These are phyloP conservation scores for Rhizomucor pusillus DNA, from an alignment of 371 early-diverging fungal genomes.

Conservation along the genomic window DNA sequence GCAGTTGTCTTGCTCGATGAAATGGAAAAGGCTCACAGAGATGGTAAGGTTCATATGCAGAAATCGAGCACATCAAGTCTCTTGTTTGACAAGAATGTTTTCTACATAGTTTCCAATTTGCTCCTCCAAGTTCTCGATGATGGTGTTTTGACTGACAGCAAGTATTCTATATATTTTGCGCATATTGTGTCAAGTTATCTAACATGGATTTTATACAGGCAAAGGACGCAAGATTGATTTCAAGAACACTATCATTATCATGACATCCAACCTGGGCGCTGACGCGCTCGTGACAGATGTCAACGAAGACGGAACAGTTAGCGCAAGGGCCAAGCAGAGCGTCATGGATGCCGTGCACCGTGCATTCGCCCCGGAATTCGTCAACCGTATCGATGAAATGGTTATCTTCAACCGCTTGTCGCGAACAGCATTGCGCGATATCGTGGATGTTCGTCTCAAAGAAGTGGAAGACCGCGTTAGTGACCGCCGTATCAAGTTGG, in stretches of 20 bases:
- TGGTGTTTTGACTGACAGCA: slow-evolving; percentile 82
- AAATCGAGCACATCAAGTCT: not conserved
- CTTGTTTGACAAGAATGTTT: not conserved
- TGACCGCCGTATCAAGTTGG: slow-evolving; percentile 72
- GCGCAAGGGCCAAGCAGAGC: slow-evolving; percentile 47
- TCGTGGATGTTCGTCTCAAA: slow-evolving; percentile 77
- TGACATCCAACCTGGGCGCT: slow-evolving; percentile 86
- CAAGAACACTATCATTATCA: slow-evolving; percentile 89
- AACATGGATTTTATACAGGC: slow-evolving; percentile 10
- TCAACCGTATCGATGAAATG: slow-evolving; percentile 89
- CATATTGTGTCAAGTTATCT: not conserved
- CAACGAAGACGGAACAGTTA: slow-evolving; percentile 41
- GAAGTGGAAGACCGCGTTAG: slow-evolving; percentile 74
- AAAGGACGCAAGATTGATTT: slow-evolving; percentile 89
- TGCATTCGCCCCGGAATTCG: slow-evolving; percentile 88
- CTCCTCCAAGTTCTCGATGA: slow-evolving; percentile 89
- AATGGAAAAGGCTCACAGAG: slow-evolving; percentile 89
- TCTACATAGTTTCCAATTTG: slow-evolving; percentile 59
- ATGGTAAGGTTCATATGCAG: slow-evolving; percentile 22
- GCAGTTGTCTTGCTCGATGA: slow-evolving; percentile 93
- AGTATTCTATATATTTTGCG: slow-evolving; percentile 2
- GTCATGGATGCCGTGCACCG: slow-evolving; percentile 73
- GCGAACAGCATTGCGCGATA: slow-evolving; percentile 60
- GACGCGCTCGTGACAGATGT: slow-evolving; percentile 64
- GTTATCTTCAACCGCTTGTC: slow-evolving; percentile 70